Base-by-base conservation (phyloP, 176 grass and related monocot genomes). In the Neostapfia colusana region DNA sequence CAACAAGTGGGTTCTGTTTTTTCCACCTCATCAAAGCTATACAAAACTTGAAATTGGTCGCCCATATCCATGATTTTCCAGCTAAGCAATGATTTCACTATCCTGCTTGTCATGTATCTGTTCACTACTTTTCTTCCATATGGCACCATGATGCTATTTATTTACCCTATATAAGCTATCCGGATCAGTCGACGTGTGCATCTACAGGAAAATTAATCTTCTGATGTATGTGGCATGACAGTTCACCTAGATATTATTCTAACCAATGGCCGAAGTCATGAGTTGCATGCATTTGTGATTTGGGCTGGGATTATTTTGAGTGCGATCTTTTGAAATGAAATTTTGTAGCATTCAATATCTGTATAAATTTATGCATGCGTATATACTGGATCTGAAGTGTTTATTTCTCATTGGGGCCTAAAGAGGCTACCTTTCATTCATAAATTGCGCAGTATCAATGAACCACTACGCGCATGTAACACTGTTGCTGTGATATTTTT, bases 11-110 rank as follows among this genome's bases (percentile, higher is more conserved):
- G 80, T 41, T 75, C 63, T 11, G 26, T 12, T 65, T 64, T 76
- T 76, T 80, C 78, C 76, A 84, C 76, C 76, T 76, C 76, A 80
- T 71, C 65, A 49, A 84, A 70, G 57, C 64, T 41, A 76, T 69
- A 45, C 38, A 80, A 85, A 88, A 60, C 50, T 53, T 44, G 77
- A 73, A 79, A 26, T 65, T 69, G 44, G 75, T 72, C 76, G 40
- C 80, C 59, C 45, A 74, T 79, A 55, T 65, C 79, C 74, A 70
- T 83, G 39, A 63, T 75, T 86, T 86, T 86, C 63, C 64, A 90
- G 69, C 66, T 57, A 79, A 50, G 63, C 70, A 27, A 41, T 50
- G 37, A 58, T 86, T 75, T 68, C 50, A 59, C 76, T 50, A 27
- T 69, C 41, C 65, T 23, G 57, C 49, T 67, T 16, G 34, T 41